Evolutionary conservation across 2,329 filamentous ascomycete genomes (phyloP), one percentile per base, ranked within the genome.

Genomic region (Penicillium sp.): DNA sequence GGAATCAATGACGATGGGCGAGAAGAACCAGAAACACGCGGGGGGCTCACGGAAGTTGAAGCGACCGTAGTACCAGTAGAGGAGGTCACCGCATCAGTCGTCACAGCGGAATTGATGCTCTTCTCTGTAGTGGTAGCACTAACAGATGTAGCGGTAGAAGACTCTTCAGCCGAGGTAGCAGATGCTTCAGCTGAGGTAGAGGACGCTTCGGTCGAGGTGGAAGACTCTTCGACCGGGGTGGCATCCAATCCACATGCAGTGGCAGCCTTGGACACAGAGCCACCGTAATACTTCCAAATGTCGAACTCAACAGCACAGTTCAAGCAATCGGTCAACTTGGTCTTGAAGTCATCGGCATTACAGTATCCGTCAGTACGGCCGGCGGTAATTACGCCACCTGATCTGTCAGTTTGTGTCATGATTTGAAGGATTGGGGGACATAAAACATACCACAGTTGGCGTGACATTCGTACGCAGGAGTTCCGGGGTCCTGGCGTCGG

Each of bases 211-310:
- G 21, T 13, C 10, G 38, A 21, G 38, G 41, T 29, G 25, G 43
- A 45, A 29, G 43, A 45, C 2, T 16, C 11, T 13, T 45, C 11
- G 11, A 31, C 27, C 7, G 60, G 55, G 11, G 58, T 60, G 4
- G 53, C 58, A 44, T 60, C 50, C 13, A 58, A 55, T 58, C 77
- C 78, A 9, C 63, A 70, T 15, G 56, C 53, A 16, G 70, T 59
- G 13, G 78, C 78, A 23, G 75, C 76, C 1, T 62, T 62, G 19
- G 62, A 59, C 21, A 81, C 73, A 10, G 71, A 68, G 19, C 62
- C 55, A 16, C 77, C 75, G 49, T 81, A 81, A 58, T 75, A 71
- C 43, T 72, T 62, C 78, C 78, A 81, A 61, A 81, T 78, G 31
- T 79, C 67, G 51, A 72, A 75, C 21, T 73, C 64, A 33, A 74